Conservation (phyloP, 1,139 yeast genomes). For the Candida sojae region DNA sequence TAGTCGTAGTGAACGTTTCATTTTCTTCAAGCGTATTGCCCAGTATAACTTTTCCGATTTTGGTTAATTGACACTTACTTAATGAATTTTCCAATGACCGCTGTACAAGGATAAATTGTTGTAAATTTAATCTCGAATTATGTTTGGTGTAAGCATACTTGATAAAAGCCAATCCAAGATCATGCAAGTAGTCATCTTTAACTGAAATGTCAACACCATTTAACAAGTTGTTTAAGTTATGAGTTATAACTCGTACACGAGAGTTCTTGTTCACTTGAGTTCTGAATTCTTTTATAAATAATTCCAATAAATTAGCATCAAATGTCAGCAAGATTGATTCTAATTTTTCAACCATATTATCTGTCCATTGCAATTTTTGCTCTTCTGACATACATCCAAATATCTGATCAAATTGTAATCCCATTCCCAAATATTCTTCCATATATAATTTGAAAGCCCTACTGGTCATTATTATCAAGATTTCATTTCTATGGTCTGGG, state of each 20-base stretch:
- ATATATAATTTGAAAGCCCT: constrained; percentile 10
- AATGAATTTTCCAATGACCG: not conserved
- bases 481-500: not conserved
- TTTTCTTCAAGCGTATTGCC: not conserved
- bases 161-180: constrained; percentile 1
- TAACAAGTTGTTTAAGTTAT: not conserved
- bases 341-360: constrained; percentile 5
- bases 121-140: not conserved
- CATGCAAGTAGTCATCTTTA: not conserved
- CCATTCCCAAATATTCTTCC: constrained; percentile 5
- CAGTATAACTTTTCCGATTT: constrained; percentile 1
- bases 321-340: not conserved
- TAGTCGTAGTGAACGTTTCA: not conserved
- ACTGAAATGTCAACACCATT: not conserved
- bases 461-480: constrained; percentile 5
- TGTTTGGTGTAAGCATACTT: not conserved
- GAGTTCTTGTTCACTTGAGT: not conserved
- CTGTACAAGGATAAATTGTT: not conserved
- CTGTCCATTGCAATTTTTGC: constrained; percentile 11
- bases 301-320: constrained; percentile 2
- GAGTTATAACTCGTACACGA: not conserved
- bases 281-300: constrained; percentile 6
- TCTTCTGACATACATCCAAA: constrained; percentile 12
- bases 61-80: not conserved
- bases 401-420: constrained; percentile 5